Evolutionary conservation across 768 basidiomycete genomes (phyloP).

Genomic region (Mycena rosella): DNA sequence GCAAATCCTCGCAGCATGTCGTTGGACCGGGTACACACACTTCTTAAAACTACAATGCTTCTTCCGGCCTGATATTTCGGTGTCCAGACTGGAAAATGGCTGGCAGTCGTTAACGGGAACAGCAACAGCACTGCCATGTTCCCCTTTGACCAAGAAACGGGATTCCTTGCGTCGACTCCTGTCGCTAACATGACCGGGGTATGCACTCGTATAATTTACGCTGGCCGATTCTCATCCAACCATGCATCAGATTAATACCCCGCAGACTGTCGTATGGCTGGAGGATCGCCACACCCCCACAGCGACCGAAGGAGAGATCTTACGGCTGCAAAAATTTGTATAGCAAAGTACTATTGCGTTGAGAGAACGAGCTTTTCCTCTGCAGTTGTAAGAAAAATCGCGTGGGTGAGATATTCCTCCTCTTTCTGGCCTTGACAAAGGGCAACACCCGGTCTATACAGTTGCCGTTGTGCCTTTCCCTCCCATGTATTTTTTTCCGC

Average conservation of each 20-base stretch:
- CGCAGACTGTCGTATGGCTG: conserved; percentile 31
- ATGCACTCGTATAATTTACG: background rate
- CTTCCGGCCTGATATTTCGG: background rate
- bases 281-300: conserved; percentile 17
- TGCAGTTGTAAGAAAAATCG: too few species aligned
- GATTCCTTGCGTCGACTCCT: conserved; percentile 22
- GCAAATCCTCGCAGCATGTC: conserved; percentile 33
- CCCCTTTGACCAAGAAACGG: conserved; percentile 22
- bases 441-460: too few species aligned
- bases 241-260: conserved; percentile 12
- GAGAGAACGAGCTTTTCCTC: too few species aligned
- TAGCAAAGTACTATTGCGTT: background rate
- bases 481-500: too few species aligned
- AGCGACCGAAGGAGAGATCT: conserved; percentile 18
- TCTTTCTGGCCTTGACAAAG: too few species aligned
- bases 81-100: conserved; percentile 25
- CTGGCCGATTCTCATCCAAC: background rate
- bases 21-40: conserved; percentile 16
- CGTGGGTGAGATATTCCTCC: too few species aligned
- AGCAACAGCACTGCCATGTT: conserved; percentile 32
- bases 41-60: background rate
- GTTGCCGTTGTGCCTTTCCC: too few species aligned
- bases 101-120: conserved; percentile 27
- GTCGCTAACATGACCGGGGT: conserved; percentile 30
- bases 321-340: conserved; percentile 5